Percentiles rank a stretch among this genome's conserved stretches.
Conservation (phyloP, 441 rosid genomes). For the Kokia cookei region DNA sequence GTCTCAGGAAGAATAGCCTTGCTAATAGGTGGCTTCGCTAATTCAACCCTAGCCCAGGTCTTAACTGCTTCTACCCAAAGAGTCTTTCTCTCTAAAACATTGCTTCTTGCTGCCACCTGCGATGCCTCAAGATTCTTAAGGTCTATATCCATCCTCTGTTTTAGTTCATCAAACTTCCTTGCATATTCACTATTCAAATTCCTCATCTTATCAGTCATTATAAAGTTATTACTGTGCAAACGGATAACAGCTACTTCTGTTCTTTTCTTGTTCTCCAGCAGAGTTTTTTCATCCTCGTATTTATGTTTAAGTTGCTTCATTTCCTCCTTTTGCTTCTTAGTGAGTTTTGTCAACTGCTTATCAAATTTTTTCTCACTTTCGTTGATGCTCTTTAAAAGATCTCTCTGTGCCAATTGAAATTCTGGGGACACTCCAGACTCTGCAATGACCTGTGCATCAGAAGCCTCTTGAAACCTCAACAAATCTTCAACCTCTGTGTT, state of each 20-base stretch:
- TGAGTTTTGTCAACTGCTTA: conserved; percentile 40
- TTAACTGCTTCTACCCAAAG: conserved; percentile 39
- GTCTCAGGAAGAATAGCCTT: conserved; percentile 17
- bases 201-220: conserved; percentile 39
- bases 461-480: conserved; percentile 23
- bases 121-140: conserved; percentile 35
- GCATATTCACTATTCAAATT: conserved; percentile 40
- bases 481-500: conserved; percentile 19
- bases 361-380: conserved; percentile 44
- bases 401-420: conserved; percentile 29
- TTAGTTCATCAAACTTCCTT: conserved; percentile 37
- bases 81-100: conserved; percentile 36
- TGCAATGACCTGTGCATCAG: conserved; percentile 27
- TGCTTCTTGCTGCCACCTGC: conserved; percentile 37
- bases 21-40: conserved; percentile 14
- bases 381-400: conserved; percentile 40
- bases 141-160: conserved; percentile 20
- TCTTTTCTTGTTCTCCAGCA: conserved; percentile 33
- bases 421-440: conserved; percentile 17
- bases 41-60: conserved; percentile 42
- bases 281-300: conserved; percentile 35
- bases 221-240: conserved; percentile 21
- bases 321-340: conserved; percentile 33
- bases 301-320: conserved; percentile 25
- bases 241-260: conserved; percentile 52